Percentiles rank a stretch among this genome's conserved stretches.
Evolutionary conservation across 306 rosid species (phyloP).

Genomic region (Corylus heterophylla): DNA sequence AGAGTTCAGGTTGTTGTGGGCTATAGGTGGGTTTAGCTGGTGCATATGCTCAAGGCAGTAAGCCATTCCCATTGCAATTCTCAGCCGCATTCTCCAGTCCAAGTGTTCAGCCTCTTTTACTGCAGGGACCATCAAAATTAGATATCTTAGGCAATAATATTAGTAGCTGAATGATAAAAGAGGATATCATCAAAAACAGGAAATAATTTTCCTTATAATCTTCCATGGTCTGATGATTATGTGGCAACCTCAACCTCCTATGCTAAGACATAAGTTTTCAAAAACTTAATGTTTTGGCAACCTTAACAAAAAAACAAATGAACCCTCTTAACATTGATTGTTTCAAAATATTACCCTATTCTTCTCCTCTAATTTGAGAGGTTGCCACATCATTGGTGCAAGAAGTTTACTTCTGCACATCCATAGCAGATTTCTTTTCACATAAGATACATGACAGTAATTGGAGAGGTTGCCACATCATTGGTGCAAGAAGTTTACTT

Average conservation of each 20-base stretch:
- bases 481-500: not conserved
- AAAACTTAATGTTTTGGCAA: not conserved
- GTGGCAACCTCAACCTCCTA: not conserved
- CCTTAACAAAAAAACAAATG: not conserved
- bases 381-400: not conserved
- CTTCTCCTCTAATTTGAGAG: not conserved
- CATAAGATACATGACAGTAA: not conserved
- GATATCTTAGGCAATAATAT: constrained; percentile 13
- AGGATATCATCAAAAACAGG: not conserved
- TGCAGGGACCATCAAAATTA: constrained; percentile 40
- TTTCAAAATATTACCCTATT: not conserved
- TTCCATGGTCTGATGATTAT: not conserved
- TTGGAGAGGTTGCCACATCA: not conserved
- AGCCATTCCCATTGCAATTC: constrained; percentile 81
- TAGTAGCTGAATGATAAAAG: not conserved
- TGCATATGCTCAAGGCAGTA: constrained; percentile 87
- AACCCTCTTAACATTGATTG: not conserved
- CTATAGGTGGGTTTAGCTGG: constrained; percentile 60
- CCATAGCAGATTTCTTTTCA: not conserved
- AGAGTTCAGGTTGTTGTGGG: constrained; percentile 63
- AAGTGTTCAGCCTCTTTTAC: constrained; percentile 93
- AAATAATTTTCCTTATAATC: not conserved
- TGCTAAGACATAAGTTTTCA: not conserved
- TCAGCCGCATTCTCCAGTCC: constrained; percentile 83
- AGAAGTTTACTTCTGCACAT: not conserved